Conservation (phyloP, 2,329 filamentous ascomycete species). For the Lasiodiplodia hormozganensis region DNA sequence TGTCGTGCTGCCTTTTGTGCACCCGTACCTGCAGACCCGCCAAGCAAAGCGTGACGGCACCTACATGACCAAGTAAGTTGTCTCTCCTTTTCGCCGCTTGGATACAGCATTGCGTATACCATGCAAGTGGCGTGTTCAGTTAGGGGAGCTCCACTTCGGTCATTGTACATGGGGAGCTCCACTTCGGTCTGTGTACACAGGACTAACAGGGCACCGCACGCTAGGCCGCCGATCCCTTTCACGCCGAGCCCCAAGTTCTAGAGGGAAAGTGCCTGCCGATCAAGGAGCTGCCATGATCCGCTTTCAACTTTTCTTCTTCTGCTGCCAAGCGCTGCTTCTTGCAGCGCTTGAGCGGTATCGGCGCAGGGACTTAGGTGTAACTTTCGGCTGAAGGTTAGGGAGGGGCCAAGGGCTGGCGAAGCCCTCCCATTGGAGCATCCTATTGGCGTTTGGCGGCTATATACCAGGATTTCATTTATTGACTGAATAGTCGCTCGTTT, state of each 20-base stretch:
- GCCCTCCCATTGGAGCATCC: conserved; percentile 15
- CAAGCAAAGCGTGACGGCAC: conserved; percentile 46
- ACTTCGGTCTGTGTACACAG: conserved; percentile 1
- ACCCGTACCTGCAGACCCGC: conserved; percentile 46
- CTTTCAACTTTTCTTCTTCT: not conserved
- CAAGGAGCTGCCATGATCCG: conserved; percentile 3
- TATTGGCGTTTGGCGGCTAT: conserved; percentile 11
- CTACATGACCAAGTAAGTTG: conserved; percentile 46
- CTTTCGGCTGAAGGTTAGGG: not conserved
- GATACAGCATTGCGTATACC: not conserved
- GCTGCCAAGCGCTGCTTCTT: not conserved
- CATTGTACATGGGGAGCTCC: conserved; percentile 1
- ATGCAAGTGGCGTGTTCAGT: conserved; percentile 36
- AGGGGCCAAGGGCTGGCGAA: conserved; percentile 23
- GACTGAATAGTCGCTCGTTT: conserved; percentile 1
- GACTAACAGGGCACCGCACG: conserved; percentile 11
- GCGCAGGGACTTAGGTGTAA: not conserved
- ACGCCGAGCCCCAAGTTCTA: conserved; percentile 31
- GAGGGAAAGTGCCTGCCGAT: not conserved
- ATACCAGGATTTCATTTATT: conserved; percentile 15
- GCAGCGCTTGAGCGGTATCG: not conserved
- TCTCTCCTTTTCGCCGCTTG: conserved; percentile 7
- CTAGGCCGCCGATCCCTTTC: conserved; percentile 31
- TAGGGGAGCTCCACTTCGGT: not conserved
- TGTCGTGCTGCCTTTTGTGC: conserved; percentile 49